phyloP scores from a whole-genome alignment of 2,329 filamentous ascomycete species.

The Verticillium alfalfae region DNA sequence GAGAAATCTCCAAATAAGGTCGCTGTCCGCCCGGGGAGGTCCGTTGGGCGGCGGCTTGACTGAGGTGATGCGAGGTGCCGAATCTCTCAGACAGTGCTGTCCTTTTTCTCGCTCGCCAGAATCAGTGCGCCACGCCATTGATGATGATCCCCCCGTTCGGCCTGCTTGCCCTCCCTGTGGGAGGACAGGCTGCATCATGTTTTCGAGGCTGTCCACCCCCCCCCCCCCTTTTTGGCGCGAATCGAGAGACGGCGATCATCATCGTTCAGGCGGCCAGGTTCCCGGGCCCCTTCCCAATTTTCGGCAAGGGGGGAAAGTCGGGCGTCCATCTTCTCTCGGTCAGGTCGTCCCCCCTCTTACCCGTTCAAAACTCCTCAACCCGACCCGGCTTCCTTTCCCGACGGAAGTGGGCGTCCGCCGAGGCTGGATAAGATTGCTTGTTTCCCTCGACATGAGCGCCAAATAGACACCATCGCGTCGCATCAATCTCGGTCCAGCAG shows the following conservation, averaged over 20 bases:
- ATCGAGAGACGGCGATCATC: neutral
- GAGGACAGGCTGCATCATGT: neutral
- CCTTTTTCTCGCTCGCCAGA: too few relatives aligned
- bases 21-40: neutral
- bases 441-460: neutral
- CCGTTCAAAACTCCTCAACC: neutral
- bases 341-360: neutral
- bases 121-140: too few relatives aligned
- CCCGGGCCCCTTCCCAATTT: neutral
- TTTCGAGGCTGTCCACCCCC: neutral
- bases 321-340: neutral
- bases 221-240: neutral
- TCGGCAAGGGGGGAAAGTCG: neutral
- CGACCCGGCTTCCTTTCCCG: neutral
- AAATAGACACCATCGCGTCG: neutral
- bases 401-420: neutral
- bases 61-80: too few relatives aligned
- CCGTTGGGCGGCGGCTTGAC: neutral
- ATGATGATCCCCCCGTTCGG: too few relatives aligned
- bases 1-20: neutral
- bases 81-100: too few relatives aligned
- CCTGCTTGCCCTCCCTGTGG: neutral
- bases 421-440: neutral
- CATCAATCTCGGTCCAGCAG: too few relatives aligned
- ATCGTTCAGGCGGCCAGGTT: neutral